Conservation (phyloP, 2,329 filamentous ascomycete species). For the Cryoendolithus antarcticus region DNA sequence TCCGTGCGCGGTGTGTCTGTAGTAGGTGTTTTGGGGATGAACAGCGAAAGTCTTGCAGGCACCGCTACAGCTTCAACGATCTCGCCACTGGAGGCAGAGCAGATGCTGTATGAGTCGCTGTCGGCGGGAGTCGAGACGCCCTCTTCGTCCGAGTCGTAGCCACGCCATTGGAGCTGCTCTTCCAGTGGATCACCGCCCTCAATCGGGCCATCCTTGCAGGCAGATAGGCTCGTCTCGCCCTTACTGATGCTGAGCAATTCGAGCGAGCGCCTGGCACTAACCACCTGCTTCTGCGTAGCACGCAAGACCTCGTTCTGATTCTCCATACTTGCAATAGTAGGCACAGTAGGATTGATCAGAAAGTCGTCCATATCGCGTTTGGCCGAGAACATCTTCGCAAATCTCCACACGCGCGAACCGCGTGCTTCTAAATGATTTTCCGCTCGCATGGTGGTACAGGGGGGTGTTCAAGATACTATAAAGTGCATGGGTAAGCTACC, state of each 20-base stretch:
- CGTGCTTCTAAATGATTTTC: too few relatives aligned
- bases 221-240: background rate
- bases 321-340: background rate
- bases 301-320: too few relatives aligned
- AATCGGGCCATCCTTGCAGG: too few relatives aligned
- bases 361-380: slow-evolving; percentile 3
- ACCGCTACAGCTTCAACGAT: slow-evolving; percentile 1
- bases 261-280: slow-evolving; percentile 1
- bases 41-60: too few relatives aligned
- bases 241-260: background rate
- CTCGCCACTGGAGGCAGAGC: slow-evolving; percentile 4
- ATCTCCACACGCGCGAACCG: too few relatives aligned
- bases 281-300: background rate
- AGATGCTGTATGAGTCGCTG: slow-evolving; percentile 5
- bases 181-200: background rate
- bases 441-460: too few relatives aligned
- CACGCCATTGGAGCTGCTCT: slow-evolving; percentile 1
- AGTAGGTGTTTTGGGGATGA: too few relatives aligned
- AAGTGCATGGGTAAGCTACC: too few relatives aligned
- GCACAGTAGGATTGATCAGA: slow-evolving; percentile 3
- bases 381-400: too few relatives aligned
- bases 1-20: background rate
- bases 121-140: slow-evolving; percentile 2
- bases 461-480: too few relatives aligned
- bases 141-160: slow-evolving; percentile 5